Conservation (phyloP, 176 grass and related monocot genomes). For the Musa beccarii region DNA sequence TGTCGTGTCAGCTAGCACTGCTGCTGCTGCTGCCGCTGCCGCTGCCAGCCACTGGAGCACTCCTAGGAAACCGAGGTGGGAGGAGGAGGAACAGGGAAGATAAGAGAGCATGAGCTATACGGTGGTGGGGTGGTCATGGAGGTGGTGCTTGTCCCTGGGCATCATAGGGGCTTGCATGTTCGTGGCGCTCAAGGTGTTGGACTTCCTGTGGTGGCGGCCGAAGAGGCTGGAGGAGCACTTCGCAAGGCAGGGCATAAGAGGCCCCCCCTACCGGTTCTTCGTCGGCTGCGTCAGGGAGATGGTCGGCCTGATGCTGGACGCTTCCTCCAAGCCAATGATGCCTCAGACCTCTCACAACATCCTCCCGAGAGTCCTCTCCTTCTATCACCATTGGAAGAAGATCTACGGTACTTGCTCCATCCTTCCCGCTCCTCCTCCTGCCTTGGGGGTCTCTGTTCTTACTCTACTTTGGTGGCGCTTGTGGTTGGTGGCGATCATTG, state of each 20-base stretch:
- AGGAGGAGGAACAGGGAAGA: background rate
- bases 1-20: background rate
- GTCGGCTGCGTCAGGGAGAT: constrained; percentile 89
- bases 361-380: constrained; percentile 83
- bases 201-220: constrained; percentile 95
- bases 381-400: constrained; percentile 99
- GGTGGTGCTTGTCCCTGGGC: background rate
- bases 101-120: background rate
- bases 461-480: no score
- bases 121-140: constrained; percentile 28
- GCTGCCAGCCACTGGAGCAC: no score
- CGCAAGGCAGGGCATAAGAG: constrained; percentile 72
- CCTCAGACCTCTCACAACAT: constrained; percentile 85
- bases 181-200: constrained; percentile 47
- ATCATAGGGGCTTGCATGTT: constrained; percentile 23
- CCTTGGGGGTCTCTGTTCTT: no score
- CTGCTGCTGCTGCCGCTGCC: no score
- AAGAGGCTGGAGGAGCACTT: constrained; percentile 74
- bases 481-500: no score
- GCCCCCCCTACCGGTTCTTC: constrained; percentile 89
- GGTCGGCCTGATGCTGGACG: constrained; percentile 83
- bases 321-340: constrained; percentile 77
- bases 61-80: background rate
- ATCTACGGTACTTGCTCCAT: constrained; percentile 56
- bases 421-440: background rate